Conservation (phyloP, 2,329 filamentous ascomycete genomes). For the Beauveria varroae region DNA sequence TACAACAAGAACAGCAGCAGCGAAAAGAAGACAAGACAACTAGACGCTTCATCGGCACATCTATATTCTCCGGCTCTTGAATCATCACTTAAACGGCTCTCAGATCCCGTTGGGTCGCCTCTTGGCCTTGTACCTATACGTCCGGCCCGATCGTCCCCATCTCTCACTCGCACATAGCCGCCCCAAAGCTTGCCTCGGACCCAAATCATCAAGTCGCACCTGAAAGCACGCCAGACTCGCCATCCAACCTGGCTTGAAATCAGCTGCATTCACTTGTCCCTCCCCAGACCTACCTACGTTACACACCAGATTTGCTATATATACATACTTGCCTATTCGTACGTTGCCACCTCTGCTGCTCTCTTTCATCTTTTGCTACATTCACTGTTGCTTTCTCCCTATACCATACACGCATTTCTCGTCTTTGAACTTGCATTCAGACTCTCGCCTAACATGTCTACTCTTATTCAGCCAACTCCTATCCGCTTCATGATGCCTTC, state of each 20-base stretch:
- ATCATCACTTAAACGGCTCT: not conserved
- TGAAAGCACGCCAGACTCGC: not conserved
- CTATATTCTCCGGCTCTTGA: not conserved
- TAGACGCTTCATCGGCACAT: not conserved
- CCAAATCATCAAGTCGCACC: slow-evolving; percentile 1
- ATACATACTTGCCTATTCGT: not conserved
- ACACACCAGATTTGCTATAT: slow-evolving; percentile 1
- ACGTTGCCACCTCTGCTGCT: not conserved
- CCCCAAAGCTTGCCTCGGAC: slow-evolving; percentile 9
- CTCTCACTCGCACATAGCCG: slow-evolving; percentile 1
- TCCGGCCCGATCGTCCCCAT: slow-evolving; percentile 7
- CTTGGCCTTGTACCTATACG: not conserved
- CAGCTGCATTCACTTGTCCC: not conserved
- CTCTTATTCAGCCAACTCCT: slow-evolving; percentile 3
- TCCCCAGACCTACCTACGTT: not conserved
- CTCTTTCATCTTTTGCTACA: not conserved
- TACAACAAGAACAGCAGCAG: not conserved
- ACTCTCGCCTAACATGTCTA: slow-evolving; percentile 4
- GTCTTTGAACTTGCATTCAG: not conserved
- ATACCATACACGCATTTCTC: not conserved
- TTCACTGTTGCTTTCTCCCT: not conserved
- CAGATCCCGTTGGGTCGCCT: not conserved
- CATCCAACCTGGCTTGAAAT: not conserved
- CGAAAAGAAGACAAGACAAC: not conserved
- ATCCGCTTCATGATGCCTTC: slow-evolving; percentile 25